These are phyloP conservation scores for Clonostachys chloroleuca DNA, from an alignment of 2,329 filamentous ascomycete genomes.

Conservation along the genomic window DNA sequence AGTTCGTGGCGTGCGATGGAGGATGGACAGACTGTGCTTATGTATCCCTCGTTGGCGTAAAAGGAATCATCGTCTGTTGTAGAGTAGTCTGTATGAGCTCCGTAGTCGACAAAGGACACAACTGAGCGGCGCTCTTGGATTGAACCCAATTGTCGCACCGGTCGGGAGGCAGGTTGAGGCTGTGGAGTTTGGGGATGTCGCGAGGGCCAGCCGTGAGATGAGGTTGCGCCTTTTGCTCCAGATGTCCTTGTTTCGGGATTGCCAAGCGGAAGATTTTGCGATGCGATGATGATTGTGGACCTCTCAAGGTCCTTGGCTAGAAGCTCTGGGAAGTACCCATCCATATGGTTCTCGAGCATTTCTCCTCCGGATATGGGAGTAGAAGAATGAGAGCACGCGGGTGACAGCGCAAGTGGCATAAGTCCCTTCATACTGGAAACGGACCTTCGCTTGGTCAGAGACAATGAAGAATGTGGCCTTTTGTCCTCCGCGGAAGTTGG, in stretches of 20 bases:
- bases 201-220: constrained; percentile 7
- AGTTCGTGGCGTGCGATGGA: constrained; percentile 20
- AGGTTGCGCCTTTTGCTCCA: constrained; percentile 12
- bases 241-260: constrained; percentile 31
- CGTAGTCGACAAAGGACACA: constrained; percentile 23
- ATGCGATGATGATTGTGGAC: constrained; percentile 40
- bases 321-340: constrained; percentile 49
- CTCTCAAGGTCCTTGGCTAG: constrained; percentile 49
- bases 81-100: constrained; percentile 7
- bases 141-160: constrained; percentile 21
- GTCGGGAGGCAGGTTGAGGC: constrained; percentile 19
- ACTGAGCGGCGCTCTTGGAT: constrained; percentile 29
- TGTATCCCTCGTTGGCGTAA: constrained; percentile 20
- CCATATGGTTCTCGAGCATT: constrained; percentile 18
- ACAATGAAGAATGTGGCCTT: not conserved
- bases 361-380: constrained; percentile 13
- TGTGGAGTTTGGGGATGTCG: constrained; percentile 14
- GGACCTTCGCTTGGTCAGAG: constrained; percentile 17
- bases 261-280: constrained; percentile 49
- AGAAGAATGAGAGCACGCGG: constrained; percentile 11
- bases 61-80: constrained; percentile 26
- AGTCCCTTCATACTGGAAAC: constrained; percentile 32
- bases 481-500: too few relatives aligned
- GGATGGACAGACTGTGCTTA: constrained; percentile 22
- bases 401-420: constrained; percentile 26